Evolutionary conservation across 805 yeast species (phyloP), one percentile per base, ranked within the genome.

Genomic region (Candida dajiaensis): DNA sequence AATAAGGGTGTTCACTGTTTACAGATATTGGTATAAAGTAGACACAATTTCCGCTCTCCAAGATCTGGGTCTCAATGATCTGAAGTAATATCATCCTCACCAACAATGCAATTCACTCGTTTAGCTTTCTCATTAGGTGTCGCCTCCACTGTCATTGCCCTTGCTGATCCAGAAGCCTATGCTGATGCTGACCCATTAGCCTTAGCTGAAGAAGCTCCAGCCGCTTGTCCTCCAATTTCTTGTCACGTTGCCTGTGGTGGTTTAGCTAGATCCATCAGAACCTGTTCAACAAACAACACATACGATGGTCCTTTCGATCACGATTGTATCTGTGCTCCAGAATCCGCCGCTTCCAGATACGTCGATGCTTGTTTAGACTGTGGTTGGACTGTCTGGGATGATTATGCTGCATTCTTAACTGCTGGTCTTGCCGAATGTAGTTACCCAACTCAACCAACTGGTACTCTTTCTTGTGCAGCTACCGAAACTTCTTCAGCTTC

Each of bases 321-420:
- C 33, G 37, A 37, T 10, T 59, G 63, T 49, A 43, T 53, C 35
- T 59, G 63, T 52, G 51, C 43, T 13, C 52, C 38, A n/a, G 35
- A 25, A 3, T 7, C 28, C 12, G 12, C 43, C 22, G 58, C 55
- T 48, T 52, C 42, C 29, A 18, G n/a, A 3, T 40, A 45, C 25
- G 53, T 52, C 22, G 53, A 51, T 12, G 56, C 46, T 6, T 66
- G 70, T 55, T 49, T 65, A 36, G 63, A 59, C 31, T 66, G 70
- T 57, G 70, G 69, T 41, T 65, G 68, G 69, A 62, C 67, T 50
- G 46, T 66, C 40, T 65, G 64, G 65, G 41, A 50, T 15, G 59
- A 63, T 44, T 65, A 65, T 48, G 60, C 58, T 21, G 19, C 44
- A 0, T 63, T 46, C 50, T 49, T 66, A 33, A 41, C 56, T 1